Base-by-base conservation (phyloP, 2,329 filamentous ascomycete genomes). In the Penicillium sp. region DNA sequence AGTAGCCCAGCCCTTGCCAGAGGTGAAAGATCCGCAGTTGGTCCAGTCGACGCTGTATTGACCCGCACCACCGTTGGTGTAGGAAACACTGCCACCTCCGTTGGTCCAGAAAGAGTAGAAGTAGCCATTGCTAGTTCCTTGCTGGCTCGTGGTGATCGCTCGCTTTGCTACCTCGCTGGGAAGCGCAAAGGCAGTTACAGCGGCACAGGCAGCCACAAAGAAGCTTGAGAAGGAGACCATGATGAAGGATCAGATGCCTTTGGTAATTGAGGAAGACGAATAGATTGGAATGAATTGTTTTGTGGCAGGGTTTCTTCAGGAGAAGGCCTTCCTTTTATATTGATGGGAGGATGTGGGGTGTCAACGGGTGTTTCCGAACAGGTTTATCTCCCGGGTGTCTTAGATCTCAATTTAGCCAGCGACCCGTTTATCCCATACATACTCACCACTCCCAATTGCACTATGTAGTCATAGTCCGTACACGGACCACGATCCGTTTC, bases 1-100 rank as follows among this genome's bases (percentile, higher is more conserved):
- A 19, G 82, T 78, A 55, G 79, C 79, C 82, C 83, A 85, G 39
- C 84, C 83, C 71, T 84, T 85, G 33, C 83, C 84, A 57, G 75
- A 81, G 33, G 84, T 82, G 45, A 84, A 80, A 74, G 84, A 82
- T 34, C 81, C 81, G 25, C 68, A 71, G 46, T 75, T 74, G 43
- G 60, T 67, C 82, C 81, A 84, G 36, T 62, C 65, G 0, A 79
- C 73, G 34, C 65, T 75, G 72, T 82, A 83, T 29, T 71, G 65
- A 1, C 80, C 80, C 3, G 62, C 73, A 5, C 65, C 63, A 2
- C 73, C 73, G 66, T 82, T 82, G 53, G 65, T 78, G 68, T 81
- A 82, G 31, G 71, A 76, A 10, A 77, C 78, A 16, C 64, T 65
- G 21, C 73, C 76, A 44, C 71, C 76, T 1, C 75, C 77, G 43